Base-by-base conservation (phyloP, 1,284 basidiomycete genomes). In the Chalciporus sp. region DNA sequence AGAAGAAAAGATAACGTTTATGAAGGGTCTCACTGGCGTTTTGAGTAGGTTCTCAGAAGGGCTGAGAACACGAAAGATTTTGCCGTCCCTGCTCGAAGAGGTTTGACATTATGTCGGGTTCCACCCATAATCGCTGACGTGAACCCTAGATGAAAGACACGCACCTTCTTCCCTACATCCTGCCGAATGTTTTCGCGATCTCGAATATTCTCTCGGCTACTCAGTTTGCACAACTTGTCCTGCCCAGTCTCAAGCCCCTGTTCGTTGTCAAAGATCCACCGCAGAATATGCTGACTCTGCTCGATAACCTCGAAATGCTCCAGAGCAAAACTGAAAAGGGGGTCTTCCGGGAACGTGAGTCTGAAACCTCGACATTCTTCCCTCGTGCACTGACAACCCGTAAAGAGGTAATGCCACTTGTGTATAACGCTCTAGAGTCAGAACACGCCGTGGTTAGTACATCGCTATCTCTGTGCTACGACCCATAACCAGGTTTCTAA, bases 151-250 rank as follows among this genome's bases (percentile, higher is more conserved):
- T 96, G 93, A 97, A 95, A 81, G 94, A 97, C 67, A 84, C 82
- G 3, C 85, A 93, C 62, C 80, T 98, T 2, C 74, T 99, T 47
- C 96, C 97, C 1, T 97, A 97, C 70, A 92, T 99, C 57, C 77
- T 99, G n/a, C 96, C 96, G 1, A 98, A 98, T 70, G 90, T 98
- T n/a, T 97, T 98, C 66, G 82, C 84, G 53, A 99, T 99, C 57
- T 86, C 92, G 10, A 85, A 83, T 58, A 81, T 86, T 27, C 77
- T 98, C 42, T 84, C 86, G 17, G 81, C 93, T 33, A 70, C 81
- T 14, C 94, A 96, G 65, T 99, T 99, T 66, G 87, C 88, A 0
- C 77, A 76, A 1, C 81, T 86, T 47, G 92, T 95, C 6, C 76
- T 99, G 10, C 94, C 94, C 1, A 92, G 88, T 65, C 78, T 99